Evolutionary conservation across 306 rosid species (phyloP).

Genomic region (Medicago truncatula): DNA sequence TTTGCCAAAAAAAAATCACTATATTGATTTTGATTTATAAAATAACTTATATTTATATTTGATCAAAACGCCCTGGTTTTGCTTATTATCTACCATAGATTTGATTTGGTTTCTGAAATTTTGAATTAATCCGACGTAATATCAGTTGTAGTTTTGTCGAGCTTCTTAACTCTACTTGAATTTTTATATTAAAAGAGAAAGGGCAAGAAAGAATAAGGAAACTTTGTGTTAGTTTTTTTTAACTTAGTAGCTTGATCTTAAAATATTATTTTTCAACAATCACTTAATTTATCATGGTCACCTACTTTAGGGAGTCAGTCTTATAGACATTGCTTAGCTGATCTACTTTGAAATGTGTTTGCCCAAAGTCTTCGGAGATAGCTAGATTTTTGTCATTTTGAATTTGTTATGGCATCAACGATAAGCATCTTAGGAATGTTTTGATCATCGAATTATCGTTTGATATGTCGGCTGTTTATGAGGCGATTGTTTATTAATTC

Average conservation of each 20-base stretch:
- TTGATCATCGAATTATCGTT: background rate
- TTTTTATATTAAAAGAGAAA: background rate
- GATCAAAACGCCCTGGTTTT: no score
- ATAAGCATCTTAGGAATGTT: background rate
- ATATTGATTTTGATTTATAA: no score
- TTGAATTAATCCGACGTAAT: no score
- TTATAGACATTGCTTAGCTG: background rate
- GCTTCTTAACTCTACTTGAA: background rate
- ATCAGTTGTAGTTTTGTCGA: no score
- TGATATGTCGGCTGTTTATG: background rate
- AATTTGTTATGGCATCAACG: slow-evolving; percentile 12
- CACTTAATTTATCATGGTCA: background rate
- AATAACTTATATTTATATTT: no score
- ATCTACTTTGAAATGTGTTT: slow-evolving; percentile 11
- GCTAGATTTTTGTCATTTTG: slow-evolving; percentile 3
- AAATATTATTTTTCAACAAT: background rate
- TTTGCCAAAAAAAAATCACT: no score
- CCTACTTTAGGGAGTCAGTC: background rate
- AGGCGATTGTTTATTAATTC: background rate
- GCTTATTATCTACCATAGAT: no score
- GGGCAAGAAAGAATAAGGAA: background rate
- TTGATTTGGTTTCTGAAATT: no score
- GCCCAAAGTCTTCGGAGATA: background rate
- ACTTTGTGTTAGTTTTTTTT: background rate
- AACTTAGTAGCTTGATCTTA: background rate